A percentile compares a stretch with the other conserved stretches of the same genome.
These are phyloP conservation scores for Endocalyx cinctus DNA, from an alignment of 2,329 filamentous ascomycete genomes.

Conservation along the genomic window DNA sequence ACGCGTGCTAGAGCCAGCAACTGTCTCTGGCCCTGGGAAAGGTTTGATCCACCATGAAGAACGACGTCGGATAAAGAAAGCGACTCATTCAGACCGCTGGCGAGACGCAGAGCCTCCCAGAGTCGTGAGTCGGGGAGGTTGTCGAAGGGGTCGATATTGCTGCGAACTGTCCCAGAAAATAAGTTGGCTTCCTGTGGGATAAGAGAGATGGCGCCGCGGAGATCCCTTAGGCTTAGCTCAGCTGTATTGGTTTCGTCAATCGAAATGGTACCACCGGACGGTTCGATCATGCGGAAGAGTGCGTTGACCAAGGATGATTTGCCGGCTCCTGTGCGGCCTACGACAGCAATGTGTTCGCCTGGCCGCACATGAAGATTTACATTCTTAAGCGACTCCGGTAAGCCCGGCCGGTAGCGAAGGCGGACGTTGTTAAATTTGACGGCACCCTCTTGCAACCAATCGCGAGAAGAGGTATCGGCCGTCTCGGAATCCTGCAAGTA, in stretches of 20 bases:
- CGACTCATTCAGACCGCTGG: conserved; percentile 26
- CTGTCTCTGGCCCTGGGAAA: conserved; percentile 66
- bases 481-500: conserved; percentile 17
- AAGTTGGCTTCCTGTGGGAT: conserved; percentile 72
- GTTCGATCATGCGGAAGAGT: conserved; percentile 67
- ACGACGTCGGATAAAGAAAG: conserved; percentile 36
- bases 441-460: background rate
- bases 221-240: conserved; percentile 63
- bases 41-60: conserved; percentile 66
- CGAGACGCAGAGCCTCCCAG: conserved; percentile 61
- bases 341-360: conserved; percentile 71
- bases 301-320: conserved; percentile 71
- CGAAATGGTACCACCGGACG: conserved; percentile 63
- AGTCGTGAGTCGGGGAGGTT: conserved; percentile 70
- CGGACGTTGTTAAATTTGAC: conserved; percentile 37
- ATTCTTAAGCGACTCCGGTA: conserved; percentile 44
- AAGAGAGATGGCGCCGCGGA: conserved; percentile 71
- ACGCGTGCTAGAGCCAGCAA: conserved; percentile 52
- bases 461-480: background rate
- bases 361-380: conserved; percentile 30
- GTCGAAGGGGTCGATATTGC: conserved; percentile 68
- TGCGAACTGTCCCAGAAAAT: conserved; percentile 67
- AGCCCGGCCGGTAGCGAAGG: conserved; percentile 45
- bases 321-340: conserved; percentile 69
- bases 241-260: conserved; percentile 68